These are phyloP conservation scores for Aspergillus ellipticus DNA, from an alignment of 495 filamentous ascomycete species.

Conservation along the genomic window DNA sequence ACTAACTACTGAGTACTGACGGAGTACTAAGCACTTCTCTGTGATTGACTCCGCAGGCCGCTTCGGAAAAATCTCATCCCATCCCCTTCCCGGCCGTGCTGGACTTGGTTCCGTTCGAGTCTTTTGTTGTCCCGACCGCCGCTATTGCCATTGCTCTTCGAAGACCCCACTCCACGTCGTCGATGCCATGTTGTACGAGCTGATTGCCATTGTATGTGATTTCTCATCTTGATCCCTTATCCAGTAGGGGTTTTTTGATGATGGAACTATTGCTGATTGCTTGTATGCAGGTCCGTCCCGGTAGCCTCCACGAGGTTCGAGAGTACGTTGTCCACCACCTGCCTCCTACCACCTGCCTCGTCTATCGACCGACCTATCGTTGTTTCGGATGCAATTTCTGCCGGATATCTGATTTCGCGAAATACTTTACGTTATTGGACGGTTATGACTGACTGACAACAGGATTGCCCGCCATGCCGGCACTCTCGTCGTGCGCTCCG, in stretches of 20 bases:
- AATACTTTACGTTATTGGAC: not conserved
- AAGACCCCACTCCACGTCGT: conserved; percentile 8
- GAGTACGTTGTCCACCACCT: conserved; percentile 58
- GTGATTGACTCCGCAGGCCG: conserved; percentile 2
- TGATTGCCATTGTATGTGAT: conserved; percentile 83
- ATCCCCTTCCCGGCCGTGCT: conserved; percentile 2
- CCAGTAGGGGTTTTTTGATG: too few species aligned
- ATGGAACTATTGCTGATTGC: conserved; percentile 2
- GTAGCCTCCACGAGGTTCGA: conserved; percentile 84
- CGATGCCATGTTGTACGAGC: conserved; percentile 83
- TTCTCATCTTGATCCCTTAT: not conserved
- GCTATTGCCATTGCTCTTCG: not conserved
- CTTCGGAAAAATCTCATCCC: conserved; percentile 25
- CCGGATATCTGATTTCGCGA: not conserved
- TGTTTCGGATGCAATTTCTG: not conserved
- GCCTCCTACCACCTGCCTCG: conserved; percentile 3
- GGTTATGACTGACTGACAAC: conserved; percentile 10
- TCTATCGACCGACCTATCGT: conserved; percentile 5
- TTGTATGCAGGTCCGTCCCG: conserved; percentile 81
- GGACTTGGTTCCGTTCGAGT: too few species aligned
- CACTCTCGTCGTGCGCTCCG: conserved; percentile 71
- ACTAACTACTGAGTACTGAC: too few species aligned
- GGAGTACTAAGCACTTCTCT: too few species aligned
- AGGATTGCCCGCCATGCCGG: conserved; percentile 86
- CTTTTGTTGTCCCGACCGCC: conserved; percentile 12